Base-by-base conservation (phyloP, 495 filamentous ascomycete species). In the Podospora pseudopauciseta region DNA sequence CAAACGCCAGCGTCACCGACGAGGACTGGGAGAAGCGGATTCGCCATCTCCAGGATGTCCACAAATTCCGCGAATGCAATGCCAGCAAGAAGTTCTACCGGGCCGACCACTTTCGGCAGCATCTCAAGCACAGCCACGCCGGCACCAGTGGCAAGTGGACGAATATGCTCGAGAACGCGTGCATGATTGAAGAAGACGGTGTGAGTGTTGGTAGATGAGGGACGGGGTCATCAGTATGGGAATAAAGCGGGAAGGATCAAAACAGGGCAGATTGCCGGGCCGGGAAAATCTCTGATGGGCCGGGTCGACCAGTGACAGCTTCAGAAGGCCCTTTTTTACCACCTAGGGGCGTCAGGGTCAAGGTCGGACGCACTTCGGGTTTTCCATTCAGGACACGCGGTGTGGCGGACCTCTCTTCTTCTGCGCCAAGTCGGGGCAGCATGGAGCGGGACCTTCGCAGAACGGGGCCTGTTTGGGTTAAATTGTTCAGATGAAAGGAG, bases 141-240 rank as follows among this genome's bases (percentile, higher is more conserved):
- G 96, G 95, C 15, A 94, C 93, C 2, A 97, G 93, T 79, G 95
- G 95, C 26, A 98, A 98, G 76, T 98, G 96, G 95, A 99, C 95
- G 20, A 99, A 99, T 78, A 94, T 96, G 82, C 80, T 99, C 56
- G 95, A 99, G 75, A 96, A 91, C 74, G 92, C 94, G 34, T 98
- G 95, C 78, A 96, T 97, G 94, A 91, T 93, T 79, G 93, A 97
- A 70, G 94, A 98, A 78, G 81, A 82, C 30, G 76, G 78, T 55
- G 77, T 79, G 5, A 60, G 72, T 0, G 66, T 70, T 18, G 64
- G 69, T n/a, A 64, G 72, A 62, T 71, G 68, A 71, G 23, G 23
- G 27, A 49, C 39, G 13, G 39, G 39, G 15, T 13, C 39, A 49
- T 49, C 39, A 49, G 9, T 49, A 11, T 11, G 39, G 39, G 39